phyloP scores from a whole-genome alignment of 331 rosid species.

The Saraca asoca region DNA sequence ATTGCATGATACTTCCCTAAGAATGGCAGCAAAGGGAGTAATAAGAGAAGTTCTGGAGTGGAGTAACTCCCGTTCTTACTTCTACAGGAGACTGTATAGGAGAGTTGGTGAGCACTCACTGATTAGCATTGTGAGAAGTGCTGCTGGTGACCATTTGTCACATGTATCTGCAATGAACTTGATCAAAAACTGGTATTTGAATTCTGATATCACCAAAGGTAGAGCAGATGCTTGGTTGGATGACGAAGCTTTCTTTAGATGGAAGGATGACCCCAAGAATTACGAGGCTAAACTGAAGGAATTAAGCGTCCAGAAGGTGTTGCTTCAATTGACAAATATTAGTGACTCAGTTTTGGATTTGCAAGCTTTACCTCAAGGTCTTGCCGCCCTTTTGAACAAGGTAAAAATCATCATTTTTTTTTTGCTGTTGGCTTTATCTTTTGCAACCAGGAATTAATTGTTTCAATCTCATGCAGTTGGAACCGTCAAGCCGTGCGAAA shows the following conservation, averaged over 20 bases:
- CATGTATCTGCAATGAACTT: constrained; percentile 62
- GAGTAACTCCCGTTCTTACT: constrained; percentile 77
- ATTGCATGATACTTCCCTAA: constrained; percentile 88
- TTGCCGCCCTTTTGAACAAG: constrained; percentile 92
- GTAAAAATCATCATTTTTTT: constrained; percentile 38
- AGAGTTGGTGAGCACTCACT: constrained; percentile 81
- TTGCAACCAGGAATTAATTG: constrained; percentile 31
- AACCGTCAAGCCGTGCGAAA: constrained; percentile 58
- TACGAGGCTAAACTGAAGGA: constrained; percentile 81
- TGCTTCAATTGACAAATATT: constrained; percentile 75
- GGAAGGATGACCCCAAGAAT: constrained; percentile 66
- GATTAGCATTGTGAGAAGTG: constrained; percentile 70
- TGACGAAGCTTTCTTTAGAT: constrained; percentile 76
- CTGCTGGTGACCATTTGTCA: constrained; percentile 80
- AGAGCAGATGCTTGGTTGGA: constrained; percentile 71
- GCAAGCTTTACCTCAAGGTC: constrained; percentile 95
- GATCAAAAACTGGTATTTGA: constrained; percentile 73
- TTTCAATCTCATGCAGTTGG: constrained; percentile 66
- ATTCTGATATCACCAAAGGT: constrained; percentile 55
- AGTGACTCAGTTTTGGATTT: constrained; percentile 75
- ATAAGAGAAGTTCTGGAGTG: constrained; percentile 84
- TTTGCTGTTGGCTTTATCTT: constrained; percentile 21
- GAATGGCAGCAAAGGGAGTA: constrained; percentile 98
- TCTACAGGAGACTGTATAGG: constrained; percentile 72
- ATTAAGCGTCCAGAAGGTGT: constrained; percentile 79